Evolutionary conservation across 23 red algal genomes (phyloP), one percentile per base, ranked within the genome.

Genomic region (Gracilariopsis chorda): DNA sequence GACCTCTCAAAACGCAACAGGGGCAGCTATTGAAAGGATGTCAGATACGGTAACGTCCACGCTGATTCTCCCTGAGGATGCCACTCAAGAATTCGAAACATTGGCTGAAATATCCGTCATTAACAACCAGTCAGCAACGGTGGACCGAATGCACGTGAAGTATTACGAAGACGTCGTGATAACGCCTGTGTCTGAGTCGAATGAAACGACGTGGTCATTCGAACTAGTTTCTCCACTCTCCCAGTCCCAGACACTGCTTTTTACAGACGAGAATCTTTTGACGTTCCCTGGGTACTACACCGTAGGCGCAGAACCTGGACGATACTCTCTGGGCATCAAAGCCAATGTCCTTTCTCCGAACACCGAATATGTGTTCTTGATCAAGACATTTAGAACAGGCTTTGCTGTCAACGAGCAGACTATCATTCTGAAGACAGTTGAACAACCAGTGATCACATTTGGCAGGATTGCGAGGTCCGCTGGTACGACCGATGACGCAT

Each of bases 81-180:
- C 28, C 16, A 19, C 65, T 2, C 67, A 75, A 12, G 20, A 24
- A 10, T 92, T 53, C 71, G 75, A 92, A 48, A 34, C 60, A 1
- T 58, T 92, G 11, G 48, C 60, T 43, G 45, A 70, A 10, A 82
- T 92, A 72, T 39, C 63, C 21, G 78, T 92, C 36, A 65, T 28
- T 14, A 82, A 82, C 88, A 92, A 92, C 71, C 88, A 69, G 27
- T 82, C 88, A 41, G 57, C 55, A 82, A 20, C 37, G 3, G 42
- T 82, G 14, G 88, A 82, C 25, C 21, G 44, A 49, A 43, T 60
- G 37, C 42, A 73, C 39, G 78, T 92, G 57, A 92, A 92, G 40
- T 92, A 92, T 65, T 92, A 82, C 47, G 73, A 92, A 65, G 88
- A 92, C 56, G 77, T 92, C 25, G 79, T 82, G 19, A 92, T 92